These are phyloP conservation scores for Suaeda aralocaspica DNA, from an alignment of 148 eudicot species.

Conservation along the genomic window DNA sequence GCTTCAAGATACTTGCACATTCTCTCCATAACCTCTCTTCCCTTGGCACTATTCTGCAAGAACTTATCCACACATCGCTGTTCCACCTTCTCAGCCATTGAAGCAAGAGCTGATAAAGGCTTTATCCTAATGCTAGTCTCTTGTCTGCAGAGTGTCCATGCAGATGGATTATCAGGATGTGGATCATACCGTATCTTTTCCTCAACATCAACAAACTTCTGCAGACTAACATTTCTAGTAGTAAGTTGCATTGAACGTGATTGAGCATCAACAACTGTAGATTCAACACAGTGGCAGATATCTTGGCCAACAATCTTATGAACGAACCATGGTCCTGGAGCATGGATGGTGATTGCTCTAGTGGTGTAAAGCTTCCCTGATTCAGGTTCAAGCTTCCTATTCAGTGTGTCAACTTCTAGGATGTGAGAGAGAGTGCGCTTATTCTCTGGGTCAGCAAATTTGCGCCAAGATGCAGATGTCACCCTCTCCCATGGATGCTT, in stretches of 20 bases:
- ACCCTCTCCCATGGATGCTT: slow-evolving; percentile 98
- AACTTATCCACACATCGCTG: slow-evolving; percentile 84
- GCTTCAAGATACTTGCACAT: slow-evolving; percentile 98
- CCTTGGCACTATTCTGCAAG: slow-evolving; percentile 84
- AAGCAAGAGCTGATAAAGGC: slow-evolving; percentile 76
- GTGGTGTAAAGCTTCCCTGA: slow-evolving; percentile 80
- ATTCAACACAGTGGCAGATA: slow-evolving; percentile 88
- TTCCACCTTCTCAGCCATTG: slow-evolving; percentile 95
- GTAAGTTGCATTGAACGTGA: slow-evolving; percentile 77
- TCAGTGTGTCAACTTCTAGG: slow-evolving; percentile 81
- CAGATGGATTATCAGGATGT: slow-evolving; percentile 76
- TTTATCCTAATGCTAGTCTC: slow-evolving; percentile 86
- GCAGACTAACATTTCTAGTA: slow-evolving; percentile 73
- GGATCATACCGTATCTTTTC: slow-evolving; percentile 93
- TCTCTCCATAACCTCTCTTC: slow-evolving; percentile 98
- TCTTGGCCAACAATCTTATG: slow-evolving; percentile 82
- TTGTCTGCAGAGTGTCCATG: slow-evolving; percentile 94
- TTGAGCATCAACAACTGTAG: slow-evolving; percentile 75
- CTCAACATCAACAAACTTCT: slow-evolving; percentile 83
- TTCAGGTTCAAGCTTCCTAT: slow-evolving; percentile 63
- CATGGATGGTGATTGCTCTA: slow-evolving; percentile 75
- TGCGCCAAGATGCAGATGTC: slow-evolving; percentile 97
- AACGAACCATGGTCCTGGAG: slow-evolving; percentile 93
- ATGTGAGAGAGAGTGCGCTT: slow-evolving; percentile 75
- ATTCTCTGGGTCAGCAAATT: slow-evolving; percentile 87